Conservation (phyloP, 2,329 filamentous ascomycete genomes). For the Penicillium sp. region DNA sequence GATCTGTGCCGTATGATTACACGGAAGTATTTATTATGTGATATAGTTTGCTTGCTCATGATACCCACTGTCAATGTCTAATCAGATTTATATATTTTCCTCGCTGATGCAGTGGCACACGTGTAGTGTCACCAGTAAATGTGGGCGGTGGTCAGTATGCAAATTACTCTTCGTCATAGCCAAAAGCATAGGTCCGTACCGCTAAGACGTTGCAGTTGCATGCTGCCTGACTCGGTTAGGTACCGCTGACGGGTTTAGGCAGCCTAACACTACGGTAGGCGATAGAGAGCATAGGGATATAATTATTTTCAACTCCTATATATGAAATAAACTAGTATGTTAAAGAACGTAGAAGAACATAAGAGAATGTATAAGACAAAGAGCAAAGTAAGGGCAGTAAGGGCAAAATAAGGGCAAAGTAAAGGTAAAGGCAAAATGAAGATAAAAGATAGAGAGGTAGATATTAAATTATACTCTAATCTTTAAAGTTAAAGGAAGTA, state of each 20-base stretch:
- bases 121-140: neutral
- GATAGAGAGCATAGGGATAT: neutral
- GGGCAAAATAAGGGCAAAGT: no score
- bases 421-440: no score
- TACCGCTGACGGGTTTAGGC: neutral
- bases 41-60: slow-evolving; percentile 1
- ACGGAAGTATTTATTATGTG: neutral
- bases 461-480: no score
- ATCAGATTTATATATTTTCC: neutral
- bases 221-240: slow-evolving; percentile 9
- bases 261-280: neutral
- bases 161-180: neutral
- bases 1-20: slow-evolving; percentile 13
- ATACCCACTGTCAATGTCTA: slow-evolving; percentile 17
- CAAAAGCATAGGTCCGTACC: neutral
- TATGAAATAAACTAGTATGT: no score
- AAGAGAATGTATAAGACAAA: no score
- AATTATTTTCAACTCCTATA: no score
- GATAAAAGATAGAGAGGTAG: no score
- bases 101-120: neutral
- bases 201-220: neutral
- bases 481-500: no score
- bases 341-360: no score
- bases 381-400: no score
- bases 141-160: neutral